A percentile compares a stretch with the other conserved stretches of the same genome.
These are phyloP conservation scores for Coniosporium tulheliwenetii DNA, from an alignment of 2,329 filamentous ascomycete genomes.

Conservation along the genomic window DNA sequence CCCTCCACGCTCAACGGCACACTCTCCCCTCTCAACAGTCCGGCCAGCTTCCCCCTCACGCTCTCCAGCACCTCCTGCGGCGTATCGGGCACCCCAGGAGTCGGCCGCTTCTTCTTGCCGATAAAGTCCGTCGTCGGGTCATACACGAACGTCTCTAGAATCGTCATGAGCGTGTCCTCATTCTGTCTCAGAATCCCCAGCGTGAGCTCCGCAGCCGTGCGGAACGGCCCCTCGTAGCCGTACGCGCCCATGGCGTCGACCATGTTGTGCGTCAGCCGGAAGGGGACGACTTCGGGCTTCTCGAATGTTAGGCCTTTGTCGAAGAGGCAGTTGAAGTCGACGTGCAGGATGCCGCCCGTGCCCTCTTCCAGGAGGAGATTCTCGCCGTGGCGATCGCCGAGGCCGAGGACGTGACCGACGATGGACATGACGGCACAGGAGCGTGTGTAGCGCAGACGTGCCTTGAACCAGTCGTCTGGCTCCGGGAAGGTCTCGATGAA, in stretches of 20 bases:
- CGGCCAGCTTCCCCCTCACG: constrained; percentile 74
- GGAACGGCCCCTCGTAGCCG: constrained; percentile 81
- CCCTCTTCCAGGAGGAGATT: constrained; percentile 92
- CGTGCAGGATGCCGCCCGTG: constrained; percentile 87
- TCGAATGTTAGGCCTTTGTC: constrained; percentile 94
- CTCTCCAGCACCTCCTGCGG: constrained; percentile 74
- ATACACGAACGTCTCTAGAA: constrained; percentile 91
- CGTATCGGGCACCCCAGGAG: constrained; percentile 44
- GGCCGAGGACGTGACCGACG: constrained; percentile 81
- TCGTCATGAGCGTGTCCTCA: constrained; percentile 92
- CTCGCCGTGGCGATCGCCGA: constrained; percentile 92
- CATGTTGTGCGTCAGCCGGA: constrained; percentile 97
- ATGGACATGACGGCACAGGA: constrained; percentile 99
- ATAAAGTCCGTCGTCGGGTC: constrained; percentile 92
- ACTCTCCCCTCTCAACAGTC: constrained; percentile 69
- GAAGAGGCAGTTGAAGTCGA: constrained; percentile 99
- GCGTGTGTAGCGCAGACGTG: constrained; percentile 75
- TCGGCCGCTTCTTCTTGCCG: constrained; percentile 47
- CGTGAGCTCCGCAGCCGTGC: constrained; percentile 79
- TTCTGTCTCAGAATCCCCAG: constrained; percentile 73
- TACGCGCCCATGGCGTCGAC: constrained; percentile 92
- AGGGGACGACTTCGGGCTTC: constrained; percentile 87
- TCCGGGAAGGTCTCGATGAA: constrained; percentile 92
- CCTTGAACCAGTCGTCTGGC: constrained; percentile 81
- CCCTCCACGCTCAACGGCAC: constrained; percentile 91